Evolutionary conservation across 2,329 filamentous ascomycete genomes (phyloP).

Genomic region (Thyridium curvatum): DNA sequence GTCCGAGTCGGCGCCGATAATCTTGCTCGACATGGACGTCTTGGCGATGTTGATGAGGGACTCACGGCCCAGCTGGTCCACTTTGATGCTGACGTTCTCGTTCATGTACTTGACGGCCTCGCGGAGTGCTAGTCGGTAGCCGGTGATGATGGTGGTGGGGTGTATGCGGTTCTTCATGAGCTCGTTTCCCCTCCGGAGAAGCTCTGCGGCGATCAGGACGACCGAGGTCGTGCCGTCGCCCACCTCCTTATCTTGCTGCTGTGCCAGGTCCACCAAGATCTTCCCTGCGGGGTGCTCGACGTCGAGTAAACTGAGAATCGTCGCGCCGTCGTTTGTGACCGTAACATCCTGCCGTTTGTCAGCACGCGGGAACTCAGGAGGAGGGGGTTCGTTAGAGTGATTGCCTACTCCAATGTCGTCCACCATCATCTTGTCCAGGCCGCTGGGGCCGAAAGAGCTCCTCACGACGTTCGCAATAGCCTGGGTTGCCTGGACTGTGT

Average conservation of each 20-base stretch:
- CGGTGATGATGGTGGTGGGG: conserved; percentile 97
- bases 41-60: conserved; percentile 92
- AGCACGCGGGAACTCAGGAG: conserved; percentile 6
- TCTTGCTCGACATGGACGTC: conserved; percentile 99
- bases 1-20: conserved; percentile 90
- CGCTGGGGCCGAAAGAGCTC: conserved; percentile 95
- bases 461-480: conserved; percentile 98
- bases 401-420: conserved; percentile 92
- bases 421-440: conserved; percentile 99
- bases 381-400: conserved; percentile 6
- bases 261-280: conserved; percentile 94
- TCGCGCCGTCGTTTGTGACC: conserved; percentile 97
- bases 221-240: conserved; percentile 98
- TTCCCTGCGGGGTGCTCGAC: conserved; percentile 98
- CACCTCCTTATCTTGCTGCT: conserved; percentile 98
- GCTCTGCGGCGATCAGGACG: conserved; percentile 92
- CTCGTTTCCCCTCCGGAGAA: conserved; percentile 90
- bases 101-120: conserved; percentile 99
- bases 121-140: conserved; percentile 88
- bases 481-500: conserved; percentile 80
- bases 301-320: conserved; percentile 89
- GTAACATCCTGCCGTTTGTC: conserved; percentile 69
- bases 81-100: conserved; percentile 95
- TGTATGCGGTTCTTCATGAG: conserved; percentile 99
- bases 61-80: conserved; percentile 84